Evolutionary conservation across 106 monocot genomes (phyloP), one percentile per base, ranked within the genome.

Genomic region (Gastrodia elata): DNA sequence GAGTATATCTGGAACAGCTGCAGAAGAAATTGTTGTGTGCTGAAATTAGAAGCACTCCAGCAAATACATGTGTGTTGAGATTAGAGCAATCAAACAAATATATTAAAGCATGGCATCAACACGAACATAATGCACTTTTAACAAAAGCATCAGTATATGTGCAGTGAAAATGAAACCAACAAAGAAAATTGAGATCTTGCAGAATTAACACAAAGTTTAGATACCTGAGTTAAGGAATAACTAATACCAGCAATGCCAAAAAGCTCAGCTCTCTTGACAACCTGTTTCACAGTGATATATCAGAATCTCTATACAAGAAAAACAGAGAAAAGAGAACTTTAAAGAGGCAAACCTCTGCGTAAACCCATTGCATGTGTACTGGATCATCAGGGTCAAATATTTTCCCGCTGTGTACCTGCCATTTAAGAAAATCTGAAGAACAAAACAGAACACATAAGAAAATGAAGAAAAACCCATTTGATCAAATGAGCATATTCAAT

Each of bases 401-500:
- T 76, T 97, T 90, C 59, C 92, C 86, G 71, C 64, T 75, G 74
- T 90, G 92, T 43, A 85, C 96, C 96, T 97, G 75, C 18, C 55
- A 67, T 75, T 44, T 68, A 0, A n/a, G 20, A 44, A 44, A 57
- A 6, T 22, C 24, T 15, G 24, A 57, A 22, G 67, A 57, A 39
- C 44, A 55, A 9, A 55, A 32, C 65, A 39, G 68, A 22, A 68
- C 76, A 8, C 40, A 35, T 41, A 61, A 1, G 2, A 68, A 38
- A 44, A 2, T 3, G 22, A 36, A 33, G 3, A 11, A 52, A 34
- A n/a, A 67, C 81, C 96, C 96, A 97, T 74, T 90, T 90, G 67
- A 97, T 97, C 74, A 97, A 83, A 87, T 95, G 94, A 71, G 94
- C 94, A 82, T 95, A 95, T 48, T 95, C 94, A 82, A 95, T 95